Base-by-base conservation (phyloP, 495 filamentous ascomycete genomes). In the Podospora fimiseda region DNA sequence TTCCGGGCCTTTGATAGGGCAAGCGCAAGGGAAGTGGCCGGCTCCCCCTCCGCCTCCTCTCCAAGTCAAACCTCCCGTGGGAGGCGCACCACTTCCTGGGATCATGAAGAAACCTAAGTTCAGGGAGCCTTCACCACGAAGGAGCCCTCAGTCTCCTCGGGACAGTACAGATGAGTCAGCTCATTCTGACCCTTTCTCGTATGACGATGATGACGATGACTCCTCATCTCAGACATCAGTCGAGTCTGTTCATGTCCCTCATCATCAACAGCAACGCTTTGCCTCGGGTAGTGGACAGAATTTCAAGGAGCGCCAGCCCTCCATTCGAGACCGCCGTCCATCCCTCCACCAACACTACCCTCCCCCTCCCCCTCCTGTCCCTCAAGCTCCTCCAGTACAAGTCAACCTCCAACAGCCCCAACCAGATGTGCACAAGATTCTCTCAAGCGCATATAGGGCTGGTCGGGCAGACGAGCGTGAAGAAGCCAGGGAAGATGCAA, bases 151-250 rank as follows among this genome's bases (percentile, higher is more conserved):
- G 7, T 33, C 11, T n/a, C n/a, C n/a, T n/a, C n/a, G n/a, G n/a
- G n/a, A n/a, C n/a, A 60, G 46, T 46, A 53, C 52, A 14, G 53
- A 52, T 9, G 51, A 52, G 11, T 52, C 57, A 1, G 20, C 6
- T 27, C 52, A 40, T 40, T 56, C 50, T 0, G 50, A 50, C 3
- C 21, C n/a, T 19, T 48, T 43, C 45, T 50, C 43, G 2, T 5
- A 21, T 40, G 47, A 16, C 7, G 38, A 23, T 39, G 43, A 49
- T 41, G 49, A 51, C 11, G 42, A 52, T 5, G 11, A 33, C 11
- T 33, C 6, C 11, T 33, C 27, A 11, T 33, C 27, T 33, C 11
- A 33, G 11, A 33, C 27, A 6, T 33, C 27, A 33, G 5, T 33
- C 27, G 27, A 33, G 27, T 33, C 27, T 33, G 27, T 33, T 11